A percentile compares a stretch with the other conserved stretches of the same genome.
These are phyloP conservation scores for Lycium barbarum DNA, from an alignment of 257 asterid genomes.

Conservation along the genomic window DNA sequence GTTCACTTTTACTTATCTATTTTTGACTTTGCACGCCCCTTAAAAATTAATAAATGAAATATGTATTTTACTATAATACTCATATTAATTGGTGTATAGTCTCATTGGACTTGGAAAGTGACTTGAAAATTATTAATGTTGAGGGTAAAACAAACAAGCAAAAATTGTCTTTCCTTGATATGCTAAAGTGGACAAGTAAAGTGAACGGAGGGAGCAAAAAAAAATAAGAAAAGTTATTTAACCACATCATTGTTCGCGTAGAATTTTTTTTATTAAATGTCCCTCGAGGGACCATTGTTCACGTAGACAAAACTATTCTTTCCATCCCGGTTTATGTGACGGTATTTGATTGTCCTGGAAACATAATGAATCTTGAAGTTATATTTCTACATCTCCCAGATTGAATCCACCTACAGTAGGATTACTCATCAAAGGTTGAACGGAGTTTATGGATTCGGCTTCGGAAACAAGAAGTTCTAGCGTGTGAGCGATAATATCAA, in stretches of 20 bases:
- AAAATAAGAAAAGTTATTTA: neutral
- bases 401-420: neutral
- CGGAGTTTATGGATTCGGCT: neutral
- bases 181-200: no score
- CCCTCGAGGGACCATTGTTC: neutral
- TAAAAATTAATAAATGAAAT: no score
- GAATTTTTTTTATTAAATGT: neutral
- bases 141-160: no score
- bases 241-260: neutral
- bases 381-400: neutral
- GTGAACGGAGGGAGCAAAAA: no score
- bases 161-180: no score
- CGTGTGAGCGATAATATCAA: neutral
- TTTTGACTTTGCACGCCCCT: no score
- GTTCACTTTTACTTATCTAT: no score
- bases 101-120: no score
- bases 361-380: neutral
- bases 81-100: no score
- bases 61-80: no score
- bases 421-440: neutral
- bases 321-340: neutral
- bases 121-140: no score
- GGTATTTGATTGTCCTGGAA: neutral
- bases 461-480: neutral
- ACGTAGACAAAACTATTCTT: neutral